Base-by-base conservation (phyloP, 495 filamentous ascomycete genomes). In the Aspergillus steynii region DNA sequence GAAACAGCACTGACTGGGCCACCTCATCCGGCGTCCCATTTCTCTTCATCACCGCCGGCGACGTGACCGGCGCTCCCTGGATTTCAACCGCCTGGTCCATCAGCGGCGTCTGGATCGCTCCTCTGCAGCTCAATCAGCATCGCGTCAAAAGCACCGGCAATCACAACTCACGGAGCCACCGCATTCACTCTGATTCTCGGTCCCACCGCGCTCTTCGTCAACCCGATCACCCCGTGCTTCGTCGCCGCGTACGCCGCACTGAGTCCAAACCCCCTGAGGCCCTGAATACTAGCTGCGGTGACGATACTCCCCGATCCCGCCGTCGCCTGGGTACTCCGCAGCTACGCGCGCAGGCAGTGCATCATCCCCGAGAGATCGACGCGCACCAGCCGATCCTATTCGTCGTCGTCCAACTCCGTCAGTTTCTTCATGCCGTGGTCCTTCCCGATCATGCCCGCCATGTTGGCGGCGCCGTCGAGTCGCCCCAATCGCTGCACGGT, bases 151-250 rank as follows among this genome's bases (percentile, higher is more conserved):
- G 32, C 47, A 56, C 31, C 49, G 14, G 32, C 46, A 53, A 29
- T 27, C 6, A 27, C n/a, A 52, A 77, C 80, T 73, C 58, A 82
- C 63, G 82, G 83, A 2, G 81, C 82, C 55, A 86, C 77, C 3
- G 79, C 75, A 71, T 90, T 90, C 29, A 89, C 79, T 56, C 86
- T 71, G 60, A 88, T 80, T 25, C 71, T 74, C 50, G 74, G 79
- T 9, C 84, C 84, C 52, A 78, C 80, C 20, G 84, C 84, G 9
- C 75, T 73, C 61, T 71, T 80, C 10, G 84, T 86, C 64, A 90
- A 67, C 15, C 85, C 87, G 48, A 86, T 71, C 46, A 90, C 79
- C 12, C 79, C 86, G 67, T 84, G 79, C 71, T 88, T 88, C 29
- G 77, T 83, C 9, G 83, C 77, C 53, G 76, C 75, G 70, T 89